These are phyloP conservation scores for Yamadazyma dushanensis DNA, from an alignment of 1,139 yeast species.

Conservation along the genomic window DNA sequence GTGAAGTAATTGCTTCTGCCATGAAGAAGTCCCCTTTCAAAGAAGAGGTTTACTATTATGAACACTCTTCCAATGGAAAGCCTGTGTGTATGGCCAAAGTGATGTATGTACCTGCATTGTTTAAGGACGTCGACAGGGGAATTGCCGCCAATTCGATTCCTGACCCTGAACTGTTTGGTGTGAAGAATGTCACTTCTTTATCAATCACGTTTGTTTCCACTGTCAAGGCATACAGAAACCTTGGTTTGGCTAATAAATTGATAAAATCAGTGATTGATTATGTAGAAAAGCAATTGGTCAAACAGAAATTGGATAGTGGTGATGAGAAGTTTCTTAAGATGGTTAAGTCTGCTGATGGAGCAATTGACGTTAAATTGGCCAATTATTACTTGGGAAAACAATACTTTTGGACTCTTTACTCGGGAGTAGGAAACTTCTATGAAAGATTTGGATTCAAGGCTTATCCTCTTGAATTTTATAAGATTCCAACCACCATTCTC, in stretches of 20 bases:
- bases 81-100: constrained; percentile 31
- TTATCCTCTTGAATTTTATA: constrained; percentile 37
- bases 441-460: constrained; percentile 40
- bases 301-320: constrained; percentile 24
- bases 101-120: constrained; percentile 28
- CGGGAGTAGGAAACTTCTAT: constrained; percentile 35
- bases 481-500: constrained; percentile 27
- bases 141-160: constrained; percentile 31
- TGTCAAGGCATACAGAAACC: constrained; percentile 24
- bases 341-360: constrained; percentile 30
- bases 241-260: constrained; percentile 33
- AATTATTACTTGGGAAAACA: constrained; percentile 36
- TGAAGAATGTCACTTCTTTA: constrained; percentile 29
- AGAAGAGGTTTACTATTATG: constrained; percentile 28
- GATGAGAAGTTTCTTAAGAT: constrained; percentile 29
- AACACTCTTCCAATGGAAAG: constrained; percentile 25
- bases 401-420: constrained; percentile 42
- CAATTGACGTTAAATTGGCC: constrained; percentile 33
- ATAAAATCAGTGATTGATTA: constrained; percentile 29
- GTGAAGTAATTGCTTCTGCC: constrained; percentile 23
- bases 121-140: constrained; percentile 31
- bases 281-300: constrained; percentile 32
- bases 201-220: constrained; percentile 32
- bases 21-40: constrained; percentile 34
- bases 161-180: constrained; percentile 35